Conservation (phyloP, 106 monocot species). For the Agapanthus africanus region DNA sequence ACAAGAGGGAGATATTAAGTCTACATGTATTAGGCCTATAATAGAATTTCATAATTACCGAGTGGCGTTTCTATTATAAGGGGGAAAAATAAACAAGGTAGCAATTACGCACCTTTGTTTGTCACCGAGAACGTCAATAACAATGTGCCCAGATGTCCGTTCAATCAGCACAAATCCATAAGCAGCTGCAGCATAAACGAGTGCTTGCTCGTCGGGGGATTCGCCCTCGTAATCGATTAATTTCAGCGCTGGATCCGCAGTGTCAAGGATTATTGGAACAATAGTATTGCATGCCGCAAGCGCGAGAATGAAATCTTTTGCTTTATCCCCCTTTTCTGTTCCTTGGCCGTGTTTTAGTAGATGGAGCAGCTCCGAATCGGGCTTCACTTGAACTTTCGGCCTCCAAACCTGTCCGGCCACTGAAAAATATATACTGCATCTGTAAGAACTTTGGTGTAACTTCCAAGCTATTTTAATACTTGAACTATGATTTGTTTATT, state of each 20-base stretch:
- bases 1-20: too few relatives aligned
- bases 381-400: slow-evolving; percentile 30
- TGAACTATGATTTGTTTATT: too few relatives aligned
- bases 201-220: slow-evolving; percentile 62
- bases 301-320: slow-evolving; percentile 41
- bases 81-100: not conserved
- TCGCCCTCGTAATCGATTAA: slow-evolving; percentile 64
- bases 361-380: slow-evolving; percentile 28
- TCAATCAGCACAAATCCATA: slow-evolving; percentile 45
- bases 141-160: slow-evolving; percentile 51
- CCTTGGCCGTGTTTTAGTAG: slow-evolving; percentile 16
- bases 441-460: too few relatives aligned
- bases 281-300: slow-evolving; percentile 60
- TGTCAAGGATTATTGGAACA: slow-evolving; percentile 40
- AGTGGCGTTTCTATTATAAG: too few relatives aligned
- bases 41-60: too few relatives aligned
- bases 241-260: slow-evolving; percentile 14
- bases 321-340: slow-evolving; percentile 10
- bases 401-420: slow-evolving; percentile 17
- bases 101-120: slow-evolving; percentile 37
- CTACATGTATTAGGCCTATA: too few relatives aligned
- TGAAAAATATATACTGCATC: too few relatives aligned
- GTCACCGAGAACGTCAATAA: slow-evolving; percentile 45
- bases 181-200: slow-evolving; percentile 62
- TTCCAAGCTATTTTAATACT: too few relatives aligned